phyloP scores from a whole-genome alignment of 495 filamentous ascomycete genomes.

The Aspergillus olivimuriae region DNA sequence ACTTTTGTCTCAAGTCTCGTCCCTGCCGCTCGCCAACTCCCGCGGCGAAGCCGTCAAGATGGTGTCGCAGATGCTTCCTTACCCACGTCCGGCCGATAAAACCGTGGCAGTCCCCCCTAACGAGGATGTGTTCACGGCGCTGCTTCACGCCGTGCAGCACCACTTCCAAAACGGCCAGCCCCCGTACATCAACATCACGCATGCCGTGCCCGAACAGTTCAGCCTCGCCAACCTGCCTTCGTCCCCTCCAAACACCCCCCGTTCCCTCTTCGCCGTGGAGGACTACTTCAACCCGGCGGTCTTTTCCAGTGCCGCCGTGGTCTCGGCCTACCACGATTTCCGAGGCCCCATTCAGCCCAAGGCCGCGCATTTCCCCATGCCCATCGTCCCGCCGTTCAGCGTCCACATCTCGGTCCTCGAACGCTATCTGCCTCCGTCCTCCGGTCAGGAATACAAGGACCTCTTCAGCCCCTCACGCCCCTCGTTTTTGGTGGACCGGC shows the following conservation, averaged over 20 bases:
- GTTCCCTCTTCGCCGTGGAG: slow-evolving; percentile 35
- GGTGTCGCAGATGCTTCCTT: slow-evolving; percentile 58
- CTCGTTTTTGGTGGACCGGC: slow-evolving; percentile 61
- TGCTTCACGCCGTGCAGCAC: slow-evolving; percentile 51
- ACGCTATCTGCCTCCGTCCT: slow-evolving; percentile 64
- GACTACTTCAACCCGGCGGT: slow-evolving; percentile 52
- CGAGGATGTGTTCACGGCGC: slow-evolving; percentile 37
- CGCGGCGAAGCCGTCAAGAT: slow-evolving; percentile 45
- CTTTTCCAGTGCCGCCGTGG: slow-evolving; percentile 52
- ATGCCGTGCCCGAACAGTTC: slow-evolving; percentile 57
- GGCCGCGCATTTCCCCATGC: slow-evolving; percentile 44
- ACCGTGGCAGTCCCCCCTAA: slow-evolving; percentile 24
- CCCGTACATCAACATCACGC: slow-evolving; percentile 56
- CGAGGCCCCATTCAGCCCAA: slow-evolving; percentile 37
- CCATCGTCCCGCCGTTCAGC: slow-evolving; percentile 57
- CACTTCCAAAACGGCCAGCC: slow-evolving; percentile 38
- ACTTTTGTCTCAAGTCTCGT: slow-evolving; percentile 25
- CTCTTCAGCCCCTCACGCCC: slow-evolving; percentile 51
- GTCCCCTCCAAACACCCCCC: slow-evolving; percentile 55
- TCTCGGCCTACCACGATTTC: slow-evolving; percentile 50
- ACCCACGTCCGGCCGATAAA: slow-evolving; percentile 47
- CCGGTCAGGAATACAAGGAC: slow-evolving; percentile 51
- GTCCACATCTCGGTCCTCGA: slow-evolving; percentile 62
- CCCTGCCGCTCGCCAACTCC: slow-evolving; percentile 27
- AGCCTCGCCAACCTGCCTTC: slow-evolving; percentile 55